These are phyloP conservation scores for Apiotrichum sp. DNA, from an alignment of 1,284 basidiomycete species.

Conservation along the genomic window DNA sequence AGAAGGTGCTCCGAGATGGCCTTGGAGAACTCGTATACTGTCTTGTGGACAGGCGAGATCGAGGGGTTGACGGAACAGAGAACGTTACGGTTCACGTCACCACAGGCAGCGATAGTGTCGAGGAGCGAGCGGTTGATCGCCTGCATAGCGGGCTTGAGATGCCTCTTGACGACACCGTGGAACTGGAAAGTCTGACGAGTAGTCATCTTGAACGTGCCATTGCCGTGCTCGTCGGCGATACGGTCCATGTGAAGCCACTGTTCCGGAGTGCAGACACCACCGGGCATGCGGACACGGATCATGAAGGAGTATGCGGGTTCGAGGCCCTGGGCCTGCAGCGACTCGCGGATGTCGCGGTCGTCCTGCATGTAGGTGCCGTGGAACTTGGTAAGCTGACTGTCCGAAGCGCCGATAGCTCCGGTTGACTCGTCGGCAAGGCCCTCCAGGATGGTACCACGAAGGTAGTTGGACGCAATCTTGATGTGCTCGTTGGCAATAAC, in stretches of 20 bases:
- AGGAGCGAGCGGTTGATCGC: conserved; percentile 87
- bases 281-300: conserved; percentile 95
- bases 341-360: conserved; percentile 96
- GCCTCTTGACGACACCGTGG: conserved; percentile 93
- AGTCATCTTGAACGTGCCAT: conserved; percentile 93
- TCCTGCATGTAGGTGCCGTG: conserved; percentile 97
- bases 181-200: conserved; percentile 99
- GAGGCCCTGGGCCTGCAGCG: conserved; percentile 83
- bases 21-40: conserved; percentile 83
- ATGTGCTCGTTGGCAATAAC: conserved; percentile 99
- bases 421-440: conserved; percentile 82
- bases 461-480: conserved; percentile 91
- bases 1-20: conserved; percentile 79
- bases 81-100: conserved; percentile 86
- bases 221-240: conserved; percentile 92
- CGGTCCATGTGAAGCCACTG: conserved; percentile 97
- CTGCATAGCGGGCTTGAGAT: conserved; percentile 93
- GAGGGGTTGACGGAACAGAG: conserved; percentile 88
- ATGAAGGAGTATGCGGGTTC: conserved; percentile 98
- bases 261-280: conserved; percentile 80
- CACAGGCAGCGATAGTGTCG: conserved; percentile 96
- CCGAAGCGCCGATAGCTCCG: conserved; percentile 80
- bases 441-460: conserved; percentile 91
- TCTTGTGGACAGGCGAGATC: conserved; percentile 72
- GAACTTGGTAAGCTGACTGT: conserved; percentile 97